These are phyloP conservation scores for Macrotyloma uniflorum DNA, from an alignment of 306 rosid genomes.

Conservation along the genomic window DNA sequence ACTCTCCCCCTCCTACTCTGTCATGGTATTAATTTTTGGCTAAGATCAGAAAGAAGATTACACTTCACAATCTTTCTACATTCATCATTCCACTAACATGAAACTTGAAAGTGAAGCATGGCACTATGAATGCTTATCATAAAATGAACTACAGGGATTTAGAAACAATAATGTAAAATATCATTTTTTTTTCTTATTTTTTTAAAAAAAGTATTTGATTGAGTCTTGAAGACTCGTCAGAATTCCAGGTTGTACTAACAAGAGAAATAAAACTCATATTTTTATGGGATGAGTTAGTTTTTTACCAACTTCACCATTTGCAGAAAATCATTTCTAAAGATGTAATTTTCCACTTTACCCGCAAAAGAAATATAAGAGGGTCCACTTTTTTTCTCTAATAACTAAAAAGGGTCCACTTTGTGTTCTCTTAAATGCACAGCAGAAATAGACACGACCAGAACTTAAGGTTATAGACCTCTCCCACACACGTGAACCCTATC, in stretches of 20 bases:
- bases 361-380: background rate
- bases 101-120: background rate
- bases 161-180: background rate
- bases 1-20: background rate
- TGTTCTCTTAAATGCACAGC: conserved; percentile 25
- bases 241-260: too few species aligned
- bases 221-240: background rate
- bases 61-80: background rate
- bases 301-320: background rate
- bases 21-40: background rate
- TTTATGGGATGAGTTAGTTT: too few species aligned
- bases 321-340: background rate
- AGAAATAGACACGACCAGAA: background rate
- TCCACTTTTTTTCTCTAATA: background rate
- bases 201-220: too few species aligned
- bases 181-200: too few species aligned
- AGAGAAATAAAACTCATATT: too few species aligned
- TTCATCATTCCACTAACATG: background rate
- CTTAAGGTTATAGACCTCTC: background rate
- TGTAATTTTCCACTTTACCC: background rate
- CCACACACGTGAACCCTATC: conserved; percentile 29
- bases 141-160: too few species aligned
- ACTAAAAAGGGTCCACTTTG: background rate
- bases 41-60: background rate
- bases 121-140: too few species aligned